phyloP scores from a whole-genome alignment of 805 yeast genomes.

The Candida krabiensis region DNA sequence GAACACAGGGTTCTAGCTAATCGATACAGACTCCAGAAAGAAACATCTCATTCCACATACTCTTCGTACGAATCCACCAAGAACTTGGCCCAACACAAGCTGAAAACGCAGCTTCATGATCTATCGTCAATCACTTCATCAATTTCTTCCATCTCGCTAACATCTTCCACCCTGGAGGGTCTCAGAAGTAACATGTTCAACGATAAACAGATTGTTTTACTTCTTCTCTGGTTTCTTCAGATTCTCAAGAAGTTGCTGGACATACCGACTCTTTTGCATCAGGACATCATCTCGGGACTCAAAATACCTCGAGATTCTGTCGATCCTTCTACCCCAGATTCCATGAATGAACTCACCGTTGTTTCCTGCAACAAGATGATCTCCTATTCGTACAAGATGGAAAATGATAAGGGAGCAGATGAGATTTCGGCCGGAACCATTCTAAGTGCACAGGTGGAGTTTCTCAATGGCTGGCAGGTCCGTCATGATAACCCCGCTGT shows the following conservation, averaged over 20 bases:
- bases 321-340: conserved; percentile 21
- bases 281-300: conserved; percentile 11
- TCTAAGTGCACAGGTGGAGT: conserved; percentile 29
- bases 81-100: conserved; percentile 13
- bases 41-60: conserved; percentile 4
- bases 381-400: conserved; percentile 9
- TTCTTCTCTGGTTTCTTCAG: conserved; percentile 33
- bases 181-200: conserved; percentile 25
- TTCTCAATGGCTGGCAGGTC: conserved; percentile 35
- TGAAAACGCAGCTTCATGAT: conserved; percentile 17
- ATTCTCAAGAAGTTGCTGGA: conserved; percentile 27
- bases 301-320: conserved; percentile 10
- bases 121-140: conserved; percentile 15
- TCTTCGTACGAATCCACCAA: no score
- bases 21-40: neutral
- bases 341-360: conserved; percentile 24
- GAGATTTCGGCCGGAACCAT: conserved; percentile 19
- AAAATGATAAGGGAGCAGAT: conserved; percentile 7
- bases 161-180: conserved; percentile 17
- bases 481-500: conserved; percentile 28
- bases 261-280: conserved; percentile 21
- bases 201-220: conserved; percentile 28
- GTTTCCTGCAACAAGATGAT: conserved; percentile 29
- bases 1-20: conserved; percentile 8
- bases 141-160: no score